Evolutionary conservation across 1,284 basidiomycete species (phyloP), one percentile per base, ranked within the genome.

Genomic region (Sporisorium scitamineum): DNA sequence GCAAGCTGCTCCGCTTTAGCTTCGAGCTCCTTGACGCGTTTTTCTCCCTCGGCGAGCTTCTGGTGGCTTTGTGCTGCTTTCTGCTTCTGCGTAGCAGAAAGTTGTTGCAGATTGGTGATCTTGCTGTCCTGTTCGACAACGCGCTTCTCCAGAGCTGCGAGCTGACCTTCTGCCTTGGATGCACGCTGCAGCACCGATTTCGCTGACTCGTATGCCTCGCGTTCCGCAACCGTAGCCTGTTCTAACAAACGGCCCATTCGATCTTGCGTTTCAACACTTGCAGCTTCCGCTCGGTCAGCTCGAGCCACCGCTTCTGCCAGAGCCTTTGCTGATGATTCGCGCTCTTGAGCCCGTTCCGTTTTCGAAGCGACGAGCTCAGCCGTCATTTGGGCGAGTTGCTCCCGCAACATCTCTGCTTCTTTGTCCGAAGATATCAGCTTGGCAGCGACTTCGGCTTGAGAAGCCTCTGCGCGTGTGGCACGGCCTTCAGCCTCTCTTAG

Each of bases 81-180:
- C 52, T 83, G 81, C 65, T 83, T 83, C 48, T 83, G 81, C 32
- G 71, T 77, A 8, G 80, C 79, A 1, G 68, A 68, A 7, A 83
- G 27, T 7, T 65, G 61, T 26, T 79, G 80, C 56, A 83, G 59
- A 31, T 77, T 81, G 52, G 52, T 66, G 27, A 83, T 68, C 69
- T 80, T 79, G 59, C 52, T 54, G 61, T 83, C 81, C 34, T 79
- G 78, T 20, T 81, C 80, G 2, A 60, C 29, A 11, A 80, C 44
- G 6, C 80, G 68, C 59, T 80, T 81, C 37, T 80, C 72, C 14
- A 83, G 61, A 18, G 72, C 63, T 0, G 47, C 10, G 3, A 75
- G 41, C 48, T 79, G 69, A 2, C 81, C 81, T 51, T 83, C 81
- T 22, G 76, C 68, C 32, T 73, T 76, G 8, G 67, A 61, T 8